Evolutionary conservation across 768 basidiomycete genomes (phyloP).

Genomic region (Leccinum aurantiacum): DNA sequence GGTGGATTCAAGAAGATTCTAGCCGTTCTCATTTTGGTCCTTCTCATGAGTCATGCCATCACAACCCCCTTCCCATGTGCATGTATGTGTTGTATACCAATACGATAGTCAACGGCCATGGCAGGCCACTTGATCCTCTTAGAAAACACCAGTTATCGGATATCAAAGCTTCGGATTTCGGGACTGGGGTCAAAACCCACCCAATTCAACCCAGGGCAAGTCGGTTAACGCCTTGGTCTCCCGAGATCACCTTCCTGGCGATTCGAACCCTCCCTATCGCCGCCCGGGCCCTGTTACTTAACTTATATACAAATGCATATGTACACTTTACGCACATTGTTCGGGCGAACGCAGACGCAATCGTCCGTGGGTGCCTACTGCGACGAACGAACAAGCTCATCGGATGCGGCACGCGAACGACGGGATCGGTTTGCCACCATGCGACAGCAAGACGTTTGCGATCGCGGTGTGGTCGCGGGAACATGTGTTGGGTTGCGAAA

Average conservation of each 20-base stretch:
- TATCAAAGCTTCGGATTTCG: conserved; percentile 5
- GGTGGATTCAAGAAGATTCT: conserved; percentile 12
- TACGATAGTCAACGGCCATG: neutral
- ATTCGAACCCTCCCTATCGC: conserved; percentile 19
- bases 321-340: conserved; percentile 4
- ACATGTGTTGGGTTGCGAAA: conserved; percentile 12
- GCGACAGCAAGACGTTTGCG: conserved; percentile 12
- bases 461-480: conserved; percentile 32
- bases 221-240: conserved; percentile 16
- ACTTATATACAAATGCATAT: conserved; percentile 14
- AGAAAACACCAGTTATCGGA: conserved; percentile 17
- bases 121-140: conserved; percentile 6
- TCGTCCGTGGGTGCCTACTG: conserved; percentile 2
- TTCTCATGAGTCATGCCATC: conserved; percentile 4
- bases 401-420: conserved; percentile 6
- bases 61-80: conserved; percentile 2
- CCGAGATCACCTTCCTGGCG: conserved; percentile 25
- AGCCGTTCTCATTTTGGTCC: conserved; percentile 17
- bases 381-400: conserved; percentile 1
- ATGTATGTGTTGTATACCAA: neutral
- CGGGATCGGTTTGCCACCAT: conserved; percentile 16
- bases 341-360: conserved; percentile 8
- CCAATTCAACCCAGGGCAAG: neutral
- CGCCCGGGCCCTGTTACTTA: conserved; percentile 4
- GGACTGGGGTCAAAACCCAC: neutral